Percentiles rank a stretch among this genome's conserved stretches.
Conservation (phyloP, 208 protist genomes). For the Leishmania arabica region DNA sequence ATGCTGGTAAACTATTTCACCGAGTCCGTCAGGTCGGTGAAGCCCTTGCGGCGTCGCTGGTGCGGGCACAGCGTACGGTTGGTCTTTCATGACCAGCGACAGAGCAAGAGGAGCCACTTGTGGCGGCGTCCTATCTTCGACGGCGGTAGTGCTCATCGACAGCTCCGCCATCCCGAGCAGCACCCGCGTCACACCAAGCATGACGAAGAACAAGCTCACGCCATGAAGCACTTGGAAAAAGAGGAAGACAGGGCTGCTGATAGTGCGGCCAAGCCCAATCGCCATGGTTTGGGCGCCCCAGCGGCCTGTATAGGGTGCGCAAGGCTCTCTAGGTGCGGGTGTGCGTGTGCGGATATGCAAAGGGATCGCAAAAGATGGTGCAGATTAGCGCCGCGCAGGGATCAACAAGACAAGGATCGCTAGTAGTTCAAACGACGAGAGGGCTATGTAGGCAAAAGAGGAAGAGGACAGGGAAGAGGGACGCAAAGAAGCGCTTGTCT, state of each 20-base stretch:
- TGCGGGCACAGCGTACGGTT: no score
- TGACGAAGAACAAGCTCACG: conserved; percentile 58
- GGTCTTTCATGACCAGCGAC: background rate
- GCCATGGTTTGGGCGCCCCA: conserved; percentile 37
- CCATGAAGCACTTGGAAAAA: conserved; percentile 67
- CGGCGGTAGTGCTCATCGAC: background rate
- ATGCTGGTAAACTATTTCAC: background rate
- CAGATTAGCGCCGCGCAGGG: background rate
- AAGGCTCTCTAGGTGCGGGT: background rate
- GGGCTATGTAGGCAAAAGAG: background rate
- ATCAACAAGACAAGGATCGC: background rate
- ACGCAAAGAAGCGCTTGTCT: background rate
- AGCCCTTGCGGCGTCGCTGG: no score
- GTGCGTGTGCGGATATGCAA: background rate
- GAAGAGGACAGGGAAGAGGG: background rate
- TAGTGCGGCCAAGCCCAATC: conserved; percentile 59
- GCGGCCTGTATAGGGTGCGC: no score
- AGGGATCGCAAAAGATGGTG: background rate
- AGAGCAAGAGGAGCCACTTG: background rate
- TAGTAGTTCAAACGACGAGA: background rate
- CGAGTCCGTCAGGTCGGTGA: background rate
- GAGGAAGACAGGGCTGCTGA: conserved; percentile 58
- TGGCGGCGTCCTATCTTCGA: background rate
- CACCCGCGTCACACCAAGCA: conserved; percentile 45
- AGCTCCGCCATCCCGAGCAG: conserved; percentile 44